phyloP scores from a whole-genome alignment of 2,329 filamentous ascomycete genomes.

The Microcyclospora tardicrescens region DNA sequence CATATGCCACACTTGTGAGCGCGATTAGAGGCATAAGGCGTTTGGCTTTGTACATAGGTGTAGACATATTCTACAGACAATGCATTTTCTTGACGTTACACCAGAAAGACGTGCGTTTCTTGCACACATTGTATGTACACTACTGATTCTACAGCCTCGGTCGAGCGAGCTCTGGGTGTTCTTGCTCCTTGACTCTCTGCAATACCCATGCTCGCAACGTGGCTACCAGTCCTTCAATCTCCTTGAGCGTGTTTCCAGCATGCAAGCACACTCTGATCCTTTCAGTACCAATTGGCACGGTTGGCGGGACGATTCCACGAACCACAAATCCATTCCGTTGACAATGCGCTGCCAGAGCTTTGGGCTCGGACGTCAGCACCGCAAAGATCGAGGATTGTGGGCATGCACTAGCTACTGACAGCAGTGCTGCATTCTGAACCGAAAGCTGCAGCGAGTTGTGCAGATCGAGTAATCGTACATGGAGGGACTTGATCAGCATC shows the following conservation, averaged over 20 bases:
- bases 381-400: conserved; percentile 53
- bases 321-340: conserved; percentile 48
- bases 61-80: background rate
- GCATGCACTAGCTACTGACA: conserved; percentile 19
- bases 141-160: conserved; percentile 1
- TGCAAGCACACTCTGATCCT: conserved; percentile 56
- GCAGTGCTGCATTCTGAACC: conserved; percentile 5
- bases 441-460: conserved; percentile 5
- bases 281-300: conserved; percentile 50
- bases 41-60: background rate
- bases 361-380: conserved; percentile 44
- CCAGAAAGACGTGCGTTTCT: background rate
- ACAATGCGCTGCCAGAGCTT: conserved; percentile 46
- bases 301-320: conserved; percentile 54
- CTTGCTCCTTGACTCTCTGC: conserved; percentile 5
- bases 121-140: background rate
- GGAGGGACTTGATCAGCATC: conserved; percentile 33
- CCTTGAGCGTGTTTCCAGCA: conserved; percentile 46
- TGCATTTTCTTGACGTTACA: background rate
- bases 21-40: background rate
- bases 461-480: conserved; percentile 31
- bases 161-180: background rate
- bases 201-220: conserved; percentile 39
- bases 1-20: background rate
- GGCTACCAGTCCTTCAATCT: conserved; percentile 43